phyloP scores from a whole-genome alignment of 306 rosid species.

The Begonia masoniana region DNA sequence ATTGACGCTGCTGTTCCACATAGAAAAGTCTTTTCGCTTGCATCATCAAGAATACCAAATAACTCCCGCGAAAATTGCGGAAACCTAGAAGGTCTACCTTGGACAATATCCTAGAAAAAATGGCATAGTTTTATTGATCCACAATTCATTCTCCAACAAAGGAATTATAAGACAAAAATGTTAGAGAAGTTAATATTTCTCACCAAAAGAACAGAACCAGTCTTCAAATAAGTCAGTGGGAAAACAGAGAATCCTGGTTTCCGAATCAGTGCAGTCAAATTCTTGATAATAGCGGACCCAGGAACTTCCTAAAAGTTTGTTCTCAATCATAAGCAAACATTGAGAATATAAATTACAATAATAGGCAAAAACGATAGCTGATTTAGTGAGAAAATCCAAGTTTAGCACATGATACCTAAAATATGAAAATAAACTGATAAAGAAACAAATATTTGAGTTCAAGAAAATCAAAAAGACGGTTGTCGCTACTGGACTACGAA shows the following conservation, averaged over 20 bases:
- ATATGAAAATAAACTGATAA: no score
- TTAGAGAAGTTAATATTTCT: constrained; percentile 13
- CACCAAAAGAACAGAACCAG: constrained; percentile 83
- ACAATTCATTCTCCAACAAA: constrained; percentile 1
- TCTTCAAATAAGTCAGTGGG: constrained; percentile 60
- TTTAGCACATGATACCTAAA: no score
- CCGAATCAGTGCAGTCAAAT: constrained; percentile 33
- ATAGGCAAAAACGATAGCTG: no score
- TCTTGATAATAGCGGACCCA: constrained; percentile 50
- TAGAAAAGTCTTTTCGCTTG: constrained; percentile 74
- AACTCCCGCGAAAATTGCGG: constrained; percentile 54
- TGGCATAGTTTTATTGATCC: constrained; percentile 6
- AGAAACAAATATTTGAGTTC: no score
- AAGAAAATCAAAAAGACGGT: no score
- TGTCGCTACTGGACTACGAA: no score
- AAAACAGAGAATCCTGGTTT: constrained; percentile 42
- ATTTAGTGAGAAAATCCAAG: no score
- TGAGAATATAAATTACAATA: not conserved
- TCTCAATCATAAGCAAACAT: constrained; percentile 14
- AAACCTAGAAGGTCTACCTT: constrained; percentile 42
- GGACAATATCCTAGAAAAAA: constrained; percentile 59
- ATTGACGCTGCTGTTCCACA: constrained; percentile 52
- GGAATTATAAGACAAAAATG: constrained; percentile 9
- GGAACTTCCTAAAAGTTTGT: constrained; percentile 49
- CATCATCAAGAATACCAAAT: constrained; percentile 59